Evolutionary conservation across 2,329 filamentous ascomycete species (phyloP).

Genomic region (Xylaria polymorpha): DNA sequence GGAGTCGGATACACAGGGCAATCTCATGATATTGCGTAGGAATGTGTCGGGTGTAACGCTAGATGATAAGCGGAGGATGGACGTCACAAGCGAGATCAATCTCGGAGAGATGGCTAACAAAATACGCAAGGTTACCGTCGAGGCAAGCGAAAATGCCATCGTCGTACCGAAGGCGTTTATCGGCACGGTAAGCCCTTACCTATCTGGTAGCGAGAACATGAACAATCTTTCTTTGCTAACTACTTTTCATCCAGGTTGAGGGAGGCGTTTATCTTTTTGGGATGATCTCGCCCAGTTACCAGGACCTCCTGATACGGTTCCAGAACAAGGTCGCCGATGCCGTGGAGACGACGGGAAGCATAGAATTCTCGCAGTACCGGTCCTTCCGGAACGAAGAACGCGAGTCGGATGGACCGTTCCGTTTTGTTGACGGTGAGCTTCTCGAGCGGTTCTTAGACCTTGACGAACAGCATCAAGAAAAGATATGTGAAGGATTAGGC

Average conservation of each 20-base stretch:
- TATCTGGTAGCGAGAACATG: neutral
- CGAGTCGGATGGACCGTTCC: constrained; percentile 78
- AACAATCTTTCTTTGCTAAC: constrained; percentile 18
- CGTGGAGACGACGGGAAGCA: constrained; percentile 75
- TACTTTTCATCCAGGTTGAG: constrained; percentile 72
- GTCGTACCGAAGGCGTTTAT: constrained; percentile 87
- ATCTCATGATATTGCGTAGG: constrained; percentile 81
- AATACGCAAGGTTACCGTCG: constrained; percentile 79
- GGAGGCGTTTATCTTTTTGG: constrained; percentile 92
- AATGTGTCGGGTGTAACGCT: constrained; percentile 78
- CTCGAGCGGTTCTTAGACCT: constrained; percentile 86
- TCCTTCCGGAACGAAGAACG: constrained; percentile 80
- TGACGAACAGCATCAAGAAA: constrained; percentile 66
- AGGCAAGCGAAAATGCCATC: constrained; percentile 70
- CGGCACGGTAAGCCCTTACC: constrained; percentile 74
- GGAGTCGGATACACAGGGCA: constrained; percentile 87
- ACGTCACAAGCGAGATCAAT: constrained; percentile 82
- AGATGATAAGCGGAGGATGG: constrained; percentile 77
- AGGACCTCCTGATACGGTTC: constrained; percentile 84
- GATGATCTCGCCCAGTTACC: constrained; percentile 75
- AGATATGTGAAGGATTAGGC: constrained; percentile 66
- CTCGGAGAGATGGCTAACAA: constrained; percentile 94
- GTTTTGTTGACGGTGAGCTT: constrained; percentile 93
- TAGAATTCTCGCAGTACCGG: constrained; percentile 83
- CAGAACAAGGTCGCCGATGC: constrained; percentile 76